A percentile compares a stretch with the other conserved stretches of the same genome.
phyloP scores from a whole-genome alignment of 306 rosid genomes.

The Castanea sativa region DNA sequence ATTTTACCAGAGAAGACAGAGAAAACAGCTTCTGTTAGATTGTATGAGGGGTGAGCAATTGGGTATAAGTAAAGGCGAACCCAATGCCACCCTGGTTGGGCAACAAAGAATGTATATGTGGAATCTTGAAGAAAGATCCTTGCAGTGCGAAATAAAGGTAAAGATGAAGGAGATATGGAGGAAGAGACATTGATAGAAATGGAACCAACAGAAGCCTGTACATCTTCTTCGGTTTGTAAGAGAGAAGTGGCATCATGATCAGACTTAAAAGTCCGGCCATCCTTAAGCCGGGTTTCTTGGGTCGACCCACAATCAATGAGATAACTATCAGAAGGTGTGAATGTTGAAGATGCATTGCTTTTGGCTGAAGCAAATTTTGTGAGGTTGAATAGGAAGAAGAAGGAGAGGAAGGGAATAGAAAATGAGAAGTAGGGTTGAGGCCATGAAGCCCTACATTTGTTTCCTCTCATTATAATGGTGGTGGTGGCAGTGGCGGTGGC shows the following conservation, averaged over 20 bases:
- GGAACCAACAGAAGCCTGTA: constrained; percentile 40
- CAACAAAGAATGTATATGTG: constrained; percentile 53
- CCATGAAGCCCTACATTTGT: constrained; percentile 15
- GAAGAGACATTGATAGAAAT: constrained; percentile 26
- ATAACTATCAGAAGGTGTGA: constrained; percentile 54
- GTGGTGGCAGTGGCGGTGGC: neutral
- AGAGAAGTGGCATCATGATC: constrained; percentile 64
- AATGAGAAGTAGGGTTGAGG: constrained; percentile 28
- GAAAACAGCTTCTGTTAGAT: constrained; percentile 56
- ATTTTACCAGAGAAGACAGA: constrained; percentile 42
- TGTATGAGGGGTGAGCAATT: constrained; percentile 39
- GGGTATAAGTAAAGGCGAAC: constrained; percentile 83
- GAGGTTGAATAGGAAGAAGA: constrained; percentile 10
- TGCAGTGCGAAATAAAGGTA: constrained; percentile 49
- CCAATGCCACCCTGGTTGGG: constrained; percentile 59
- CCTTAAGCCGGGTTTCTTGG: constrained; percentile 34
- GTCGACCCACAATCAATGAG: constrained; percentile 77
- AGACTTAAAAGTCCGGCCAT: constrained; percentile 72
- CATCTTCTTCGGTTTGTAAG: constrained; percentile 54
- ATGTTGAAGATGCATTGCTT: constrained; percentile 2
- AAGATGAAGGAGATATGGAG: constrained; percentile 31
- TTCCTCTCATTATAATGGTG: constrained; percentile 31
- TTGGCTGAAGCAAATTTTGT: constrained; percentile 11
- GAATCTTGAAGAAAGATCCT: constrained; percentile 57
- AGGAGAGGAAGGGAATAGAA: neutral